A percentile compares a stretch with the other conserved stretches of the same genome.
Evolutionary conservation across 768 basidiomycete genomes (phyloP).

Genomic region (Calvatia gigantea): DNA sequence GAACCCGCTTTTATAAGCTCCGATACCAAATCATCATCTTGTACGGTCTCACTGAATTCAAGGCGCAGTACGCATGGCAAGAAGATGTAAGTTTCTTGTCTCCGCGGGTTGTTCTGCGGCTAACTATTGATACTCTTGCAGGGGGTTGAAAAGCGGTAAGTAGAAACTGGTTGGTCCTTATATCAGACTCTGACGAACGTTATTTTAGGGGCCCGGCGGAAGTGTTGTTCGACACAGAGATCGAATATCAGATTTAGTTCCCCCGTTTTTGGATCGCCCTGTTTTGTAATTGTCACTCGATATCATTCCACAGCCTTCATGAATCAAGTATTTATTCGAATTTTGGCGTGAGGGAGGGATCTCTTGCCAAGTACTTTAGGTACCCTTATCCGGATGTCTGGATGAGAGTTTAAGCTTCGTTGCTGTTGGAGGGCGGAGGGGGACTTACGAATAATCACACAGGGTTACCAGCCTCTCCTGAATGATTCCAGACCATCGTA

Average conservation of each 20-base stretch:
- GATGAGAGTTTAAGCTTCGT: no score
- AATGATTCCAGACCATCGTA: no score
- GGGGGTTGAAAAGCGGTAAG: conserved; percentile 16
- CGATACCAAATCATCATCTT: conserved; percentile 16
- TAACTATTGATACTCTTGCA: neutral
- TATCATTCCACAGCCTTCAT: no score
- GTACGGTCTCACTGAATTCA: conserved; percentile 17
- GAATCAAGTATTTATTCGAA: no score
- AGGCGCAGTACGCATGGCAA: conserved; percentile 16
- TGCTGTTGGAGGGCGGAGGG: no score
- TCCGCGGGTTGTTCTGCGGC: neutral
- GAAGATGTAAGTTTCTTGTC: conserved; percentile 15
- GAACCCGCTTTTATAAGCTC: conserved; percentile 15
- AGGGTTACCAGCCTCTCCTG: no score
- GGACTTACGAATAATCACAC: no score
- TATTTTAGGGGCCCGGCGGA: neutral
- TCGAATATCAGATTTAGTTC: neutral
- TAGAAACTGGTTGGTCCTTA: neutral
- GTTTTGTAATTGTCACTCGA: no score
- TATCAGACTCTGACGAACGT: neutral
- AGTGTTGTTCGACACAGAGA: conserved; percentile 1
- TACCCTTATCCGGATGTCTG: no score
- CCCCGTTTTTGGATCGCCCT: no score
- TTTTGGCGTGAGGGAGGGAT: no score
- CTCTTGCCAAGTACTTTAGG: no score